Percentiles rank a stretch among this genome's conserved stretches.
These are phyloP conservation scores for Cordyceps farinosa DNA, from an alignment of 2,329 filamentous ascomycete species.

Conservation along the genomic window DNA sequence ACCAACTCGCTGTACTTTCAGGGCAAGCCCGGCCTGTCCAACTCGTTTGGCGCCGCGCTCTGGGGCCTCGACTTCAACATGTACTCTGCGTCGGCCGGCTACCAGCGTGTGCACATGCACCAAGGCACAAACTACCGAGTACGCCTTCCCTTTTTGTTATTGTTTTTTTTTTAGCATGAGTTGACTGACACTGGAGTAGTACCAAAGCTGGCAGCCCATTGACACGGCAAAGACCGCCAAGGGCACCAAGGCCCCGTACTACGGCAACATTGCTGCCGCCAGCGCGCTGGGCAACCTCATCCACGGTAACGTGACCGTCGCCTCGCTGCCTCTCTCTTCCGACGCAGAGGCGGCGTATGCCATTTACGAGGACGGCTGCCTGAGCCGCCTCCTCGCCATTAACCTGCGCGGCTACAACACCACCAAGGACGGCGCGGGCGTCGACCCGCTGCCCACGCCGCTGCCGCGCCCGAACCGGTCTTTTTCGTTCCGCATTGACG, in stretches of 20 bases:
- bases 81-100: conserved; percentile 51
- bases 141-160: conserved; percentile 9
- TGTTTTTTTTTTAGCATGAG: no score
- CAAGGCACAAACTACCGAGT: conserved; percentile 58
- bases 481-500: conserved; percentile 40
- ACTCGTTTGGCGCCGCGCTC: conserved; percentile 62
- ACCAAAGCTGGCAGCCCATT: conserved; percentile 59
- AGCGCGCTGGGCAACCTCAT: conserved; percentile 48
- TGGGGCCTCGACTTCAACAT: conserved; percentile 63
- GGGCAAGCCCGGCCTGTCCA: conserved; percentile 58
- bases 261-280: conserved; percentile 58
- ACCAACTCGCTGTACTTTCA: conserved; percentile 61
- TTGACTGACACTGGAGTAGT: conserved; percentile 28
- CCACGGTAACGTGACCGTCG: conserved; percentile 38
- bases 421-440: conserved; percentile 40
- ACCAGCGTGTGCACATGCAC: conserved; percentile 61
- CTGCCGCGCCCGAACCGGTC: conserved; percentile 28
- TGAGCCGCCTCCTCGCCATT: conserved; percentile 50
- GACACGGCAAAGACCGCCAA: conserved; percentile 44
- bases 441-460: conserved; percentile 25
- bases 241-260: conserved; percentile 62
- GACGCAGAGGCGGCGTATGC: conserved; percentile 53
- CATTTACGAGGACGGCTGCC: conserved; percentile 42
- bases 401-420: conserved; percentile 60
- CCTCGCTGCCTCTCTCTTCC: conserved; percentile 41